These are phyloP conservation scores for Spirogloea muscicola DNA, from an alignment of 139 green algal genomes.

Conservation along the genomic window DNA sequence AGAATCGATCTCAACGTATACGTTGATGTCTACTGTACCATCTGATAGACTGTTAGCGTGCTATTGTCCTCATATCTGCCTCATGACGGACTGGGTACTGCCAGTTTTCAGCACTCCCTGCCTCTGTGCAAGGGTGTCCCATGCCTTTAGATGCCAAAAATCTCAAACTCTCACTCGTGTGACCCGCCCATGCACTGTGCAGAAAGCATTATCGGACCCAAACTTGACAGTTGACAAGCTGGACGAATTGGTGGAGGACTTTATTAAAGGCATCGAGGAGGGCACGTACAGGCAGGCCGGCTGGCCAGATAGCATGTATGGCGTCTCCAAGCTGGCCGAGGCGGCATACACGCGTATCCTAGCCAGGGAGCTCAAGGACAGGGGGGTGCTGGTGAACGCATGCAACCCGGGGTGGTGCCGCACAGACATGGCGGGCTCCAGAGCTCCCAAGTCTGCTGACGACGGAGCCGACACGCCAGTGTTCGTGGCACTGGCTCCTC, in stretches of 20 bases:
- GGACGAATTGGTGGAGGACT: slow-evolving; percentile 36
- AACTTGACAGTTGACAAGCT: slow-evolving; percentile 36
- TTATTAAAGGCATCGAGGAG: slow-evolving; percentile 20
- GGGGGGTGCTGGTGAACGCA: slow-evolving; percentile 46
- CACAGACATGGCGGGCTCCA: slow-evolving; percentile 44
- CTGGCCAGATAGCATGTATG: slow-evolving; percentile 49
- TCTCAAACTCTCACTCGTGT: not conserved
- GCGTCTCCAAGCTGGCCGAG: slow-evolving; percentile 46
- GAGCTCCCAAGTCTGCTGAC: slow-evolving; percentile 20
- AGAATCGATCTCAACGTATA: too few species aligned
- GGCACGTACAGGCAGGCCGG: slow-evolving; percentile 29
- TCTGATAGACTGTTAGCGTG: too few species aligned
- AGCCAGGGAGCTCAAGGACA: slow-evolving; percentile 22
- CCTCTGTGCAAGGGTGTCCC: too few species aligned
- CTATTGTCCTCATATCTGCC: too few species aligned
- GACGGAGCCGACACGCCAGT: slow-evolving; percentile 18
- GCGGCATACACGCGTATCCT: slow-evolving; percentile 42
- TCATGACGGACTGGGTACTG: too few species aligned
- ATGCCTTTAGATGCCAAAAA: too few species aligned
- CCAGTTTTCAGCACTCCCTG: too few species aligned
- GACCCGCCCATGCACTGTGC: not conserved
- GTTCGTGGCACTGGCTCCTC: slow-evolving; percentile 7
- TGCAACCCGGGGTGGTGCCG: slow-evolving; percentile 42
- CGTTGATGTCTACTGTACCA: too few species aligned
- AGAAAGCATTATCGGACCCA: slow-evolving; percentile 40